phyloP scores from a whole-genome alignment of 2,329 filamentous ascomycete species.

The Furcasterigmium sp. region DNA sequence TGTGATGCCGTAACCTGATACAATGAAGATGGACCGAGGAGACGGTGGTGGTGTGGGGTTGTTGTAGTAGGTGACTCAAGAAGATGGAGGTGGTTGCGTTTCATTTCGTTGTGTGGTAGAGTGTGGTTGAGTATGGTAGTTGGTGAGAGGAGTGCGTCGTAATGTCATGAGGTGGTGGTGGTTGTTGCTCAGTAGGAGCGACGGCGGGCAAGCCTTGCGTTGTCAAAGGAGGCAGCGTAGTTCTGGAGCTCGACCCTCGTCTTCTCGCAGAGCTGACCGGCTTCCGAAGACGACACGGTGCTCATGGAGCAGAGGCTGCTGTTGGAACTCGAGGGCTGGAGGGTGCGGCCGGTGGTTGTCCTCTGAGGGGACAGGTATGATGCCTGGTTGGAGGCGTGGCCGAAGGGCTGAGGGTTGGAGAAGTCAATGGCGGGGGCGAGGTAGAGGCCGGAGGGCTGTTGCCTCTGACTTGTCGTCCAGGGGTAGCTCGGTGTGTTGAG shows the following conservation, averaged over 20 bases:
- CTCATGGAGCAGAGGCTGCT: conserved; percentile 80
- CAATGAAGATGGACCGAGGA: conserved; percentile 22
- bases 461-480: conserved; percentile 35
- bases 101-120: conserved; percentile 10
- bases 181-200: conserved; percentile 42
- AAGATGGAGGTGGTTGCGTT: conserved; percentile 26
- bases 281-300: conserved; percentile 45
- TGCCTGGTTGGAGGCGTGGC: conserved; percentile 38
- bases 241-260: conserved; percentile 74
- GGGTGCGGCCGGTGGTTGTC: conserved; percentile 29
- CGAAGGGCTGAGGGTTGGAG: conserved; percentile 54
- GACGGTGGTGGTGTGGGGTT: conserved; percentile 13
- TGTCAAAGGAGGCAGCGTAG: conserved; percentile 87
- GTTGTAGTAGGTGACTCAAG: conserved; percentile 17
- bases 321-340: conserved; percentile 73
- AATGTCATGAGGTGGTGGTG: conserved; percentile 13
- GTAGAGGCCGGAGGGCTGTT: conserved; percentile 46
- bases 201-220: conserved; percentile 58
- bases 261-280: conserved; percentile 63
- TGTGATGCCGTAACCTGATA: conserved; percentile 41
- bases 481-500: conserved; percentile 46
- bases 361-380: conserved; percentile 28
- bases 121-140: conserved; percentile 10
- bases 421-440: conserved; percentile 75
- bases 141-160: conserved; percentile 13